Base-by-base conservation (phyloP, 805 yeast genomes). In the Vanderwaltozyma tropicalis region DNA sequence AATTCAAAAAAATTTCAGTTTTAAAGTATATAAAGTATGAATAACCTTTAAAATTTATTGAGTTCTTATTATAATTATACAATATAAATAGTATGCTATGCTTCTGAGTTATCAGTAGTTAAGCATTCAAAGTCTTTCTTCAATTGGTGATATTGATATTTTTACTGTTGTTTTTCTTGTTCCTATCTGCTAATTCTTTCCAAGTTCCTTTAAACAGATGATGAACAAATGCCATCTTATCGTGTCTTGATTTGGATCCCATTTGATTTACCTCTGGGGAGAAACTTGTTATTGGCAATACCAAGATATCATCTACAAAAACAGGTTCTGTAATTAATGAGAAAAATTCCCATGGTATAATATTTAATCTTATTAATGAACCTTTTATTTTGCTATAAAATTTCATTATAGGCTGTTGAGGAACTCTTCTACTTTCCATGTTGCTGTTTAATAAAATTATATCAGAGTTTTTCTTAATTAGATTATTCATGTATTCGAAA, bases 181-280 rank as follows among this genome's bases (percentile, higher is more conserved):
- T 45, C 4, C 18, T 30, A 39, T 49, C 51, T 7, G 64, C 51
- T 18, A 41, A 41, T 7, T 35, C 38, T 44, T 76, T 76, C 80
- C 85, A 80, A 28, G 78, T 63, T 24, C 80, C 81, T 41, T 69
- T 73, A 52, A 80, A 80, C 48, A 68, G 68, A 58, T 89, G 98
- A 56, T 81, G 76, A 5, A 82, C 95, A 58, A 80, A 81, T 2
- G 96, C 96, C 63, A 81, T 65, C 13, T 84, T 80, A 59, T 86
- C 84, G 22, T 63, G 62, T 13, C 66, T 67, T 14, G 66, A 63
- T 48, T 76, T 71, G 0, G 95, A 75, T 8, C 95, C 95, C 96
- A 88, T 88, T 32, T 78, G 83, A 15, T 77, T 82, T 22, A 83
- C 73, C 28, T 88, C 95, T 11, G 95, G 94, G 12, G 92, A 78